Percentiles rank a stretch among this genome's conserved stretches.
Evolutionary conservation across 176 grass and related monocot genomes (phyloP).

Genomic region (Saccharum officinarum): DNA sequence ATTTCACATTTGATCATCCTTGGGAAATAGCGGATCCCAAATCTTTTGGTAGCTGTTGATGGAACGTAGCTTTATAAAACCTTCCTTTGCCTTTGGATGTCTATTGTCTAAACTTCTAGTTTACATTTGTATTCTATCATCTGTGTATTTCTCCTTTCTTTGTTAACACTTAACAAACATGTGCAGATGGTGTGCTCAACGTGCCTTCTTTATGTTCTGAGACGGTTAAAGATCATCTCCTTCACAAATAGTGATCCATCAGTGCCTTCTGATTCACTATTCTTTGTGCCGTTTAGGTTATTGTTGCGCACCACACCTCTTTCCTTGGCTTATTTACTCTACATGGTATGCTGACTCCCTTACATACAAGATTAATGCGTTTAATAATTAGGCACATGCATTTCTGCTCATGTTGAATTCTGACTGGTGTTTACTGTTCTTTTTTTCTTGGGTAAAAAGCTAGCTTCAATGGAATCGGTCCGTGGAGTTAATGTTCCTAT

Average conservation of each 20-base stretch:
- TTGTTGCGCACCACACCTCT: slow-evolving; percentile 86
- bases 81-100: not conserved
- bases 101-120: not conserved
- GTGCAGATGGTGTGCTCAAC: slow-evolving; percentile 88
- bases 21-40: not conserved
- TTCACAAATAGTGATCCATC: slow-evolving; percentile 72
- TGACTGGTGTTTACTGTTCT: slow-evolving; percentile 28
- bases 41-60: slow-evolving; percentile 4
- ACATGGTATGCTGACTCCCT: slow-evolving; percentile 73
- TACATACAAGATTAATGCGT: not conserved
- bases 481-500: slow-evolving; percentile 99
- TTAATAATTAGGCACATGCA: not conserved
- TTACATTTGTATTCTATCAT: slow-evolving; percentile 9
- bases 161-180: slow-evolving; percentile 36
- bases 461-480: slow-evolving; percentile 97
- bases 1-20: not conserved
- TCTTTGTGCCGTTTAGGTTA: slow-evolving; percentile 71
- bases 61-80: not conserved
- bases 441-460: slow-evolving; percentile 53
- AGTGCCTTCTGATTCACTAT: slow-evolving; percentile 59
- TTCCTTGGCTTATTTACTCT: slow-evolving; percentile 94
- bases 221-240: slow-evolving; percentile 77
- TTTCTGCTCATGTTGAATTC: slow-evolving; percentile 30
- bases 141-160: not conserved
- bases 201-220: slow-evolving; percentile 85